These are phyloP conservation scores for Boletus edulis DNA, from an alignment of 768 basidiomycete species.

Conservation along the genomic window DNA sequence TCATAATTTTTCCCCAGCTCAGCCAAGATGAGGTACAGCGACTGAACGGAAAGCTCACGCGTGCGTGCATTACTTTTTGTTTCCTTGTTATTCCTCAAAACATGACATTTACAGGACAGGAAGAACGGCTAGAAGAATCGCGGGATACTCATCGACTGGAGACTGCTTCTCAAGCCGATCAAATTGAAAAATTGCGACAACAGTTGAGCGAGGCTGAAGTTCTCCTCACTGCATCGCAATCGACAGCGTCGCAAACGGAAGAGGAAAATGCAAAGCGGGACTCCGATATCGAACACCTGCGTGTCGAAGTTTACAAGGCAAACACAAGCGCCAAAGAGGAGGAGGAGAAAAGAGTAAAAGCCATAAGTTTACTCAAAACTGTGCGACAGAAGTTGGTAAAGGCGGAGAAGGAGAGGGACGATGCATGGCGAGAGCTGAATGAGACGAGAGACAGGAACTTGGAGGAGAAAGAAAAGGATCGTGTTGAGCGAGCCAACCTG, in stretches of 20 bases:
- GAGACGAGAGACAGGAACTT: slow-evolving; percentile 52
- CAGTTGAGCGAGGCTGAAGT: slow-evolving; percentile 73
- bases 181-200: slow-evolving; percentile 65
- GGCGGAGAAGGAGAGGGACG: slow-evolving; percentile 91
- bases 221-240: slow-evolving; percentile 58
- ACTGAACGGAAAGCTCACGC: slow-evolving; percentile 65
- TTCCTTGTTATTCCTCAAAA: background rate
- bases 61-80: slow-evolving; percentile 43
- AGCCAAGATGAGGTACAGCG: slow-evolving; percentile 78
- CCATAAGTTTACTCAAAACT: slow-evolving; percentile 88
- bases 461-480: slow-evolving; percentile 43
- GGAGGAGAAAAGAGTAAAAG: slow-evolving; percentile 96
- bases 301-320: slow-evolving; percentile 58
- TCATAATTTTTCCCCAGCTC: slow-evolving; percentile 39
- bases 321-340: slow-evolving; percentile 80
- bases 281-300: slow-evolving; percentile 56
- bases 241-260: slow-evolving; percentile 45
- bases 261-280: slow-evolving; percentile 49
- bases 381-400: slow-evolving; percentile 97
- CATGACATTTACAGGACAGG: slow-evolving; percentile 58
- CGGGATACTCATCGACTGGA: slow-evolving; percentile 82
- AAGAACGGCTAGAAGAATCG: slow-evolving; percentile 79
- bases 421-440: slow-evolving; percentile 57
- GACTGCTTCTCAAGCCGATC: slow-evolving; percentile 70
- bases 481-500: slow-evolving; percentile 49